Conservation (phyloP, 441 rosid species). For the Gossypium gossypioides region DNA sequence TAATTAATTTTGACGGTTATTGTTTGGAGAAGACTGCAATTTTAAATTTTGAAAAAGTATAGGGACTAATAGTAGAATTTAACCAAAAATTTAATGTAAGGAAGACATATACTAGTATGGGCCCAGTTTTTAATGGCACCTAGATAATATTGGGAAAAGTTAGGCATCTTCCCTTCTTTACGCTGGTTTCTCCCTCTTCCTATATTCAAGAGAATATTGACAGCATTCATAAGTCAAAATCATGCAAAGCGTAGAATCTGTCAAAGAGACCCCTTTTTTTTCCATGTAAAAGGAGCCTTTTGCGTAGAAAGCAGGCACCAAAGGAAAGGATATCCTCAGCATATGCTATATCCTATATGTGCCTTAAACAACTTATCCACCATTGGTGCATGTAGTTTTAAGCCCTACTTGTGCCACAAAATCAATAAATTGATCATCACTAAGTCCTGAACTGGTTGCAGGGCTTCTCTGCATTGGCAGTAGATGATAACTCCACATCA, state of each 20-base stretch:
- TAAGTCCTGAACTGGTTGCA: conserved; percentile 45
- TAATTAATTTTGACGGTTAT: too few species aligned
- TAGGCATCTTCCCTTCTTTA: conserved; percentile 20
- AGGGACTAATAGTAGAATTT: too few species aligned
- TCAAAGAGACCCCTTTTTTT: background rate
- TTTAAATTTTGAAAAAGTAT: too few species aligned
- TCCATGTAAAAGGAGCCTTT: conserved; percentile 16
- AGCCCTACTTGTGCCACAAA: background rate
- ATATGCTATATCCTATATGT: conserved; percentile 20
- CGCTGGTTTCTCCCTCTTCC: conserved; percentile 1
- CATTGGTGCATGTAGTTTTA: background rate
- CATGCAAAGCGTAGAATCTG: conserved; percentile 17
- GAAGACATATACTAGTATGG: too few species aligned
- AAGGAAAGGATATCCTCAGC: conserved; percentile 27
- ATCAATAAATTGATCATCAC: background rate
- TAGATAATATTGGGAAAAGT: conserved; percentile 7
- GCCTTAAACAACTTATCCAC: conserved; percentile 8
- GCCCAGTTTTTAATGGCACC: too few species aligned
- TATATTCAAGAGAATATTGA: background rate
- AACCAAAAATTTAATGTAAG: too few species aligned
- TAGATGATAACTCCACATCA: background rate
- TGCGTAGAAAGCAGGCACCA: conserved; percentile 25
- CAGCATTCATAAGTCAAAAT: conserved; percentile 9
- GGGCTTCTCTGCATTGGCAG: conserved; percentile 69
- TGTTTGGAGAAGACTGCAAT: too few species aligned